Evolutionary conservation across 176 grass and related monocot genomes (phyloP).

Genomic region (Thalia dealbata): DNA sequence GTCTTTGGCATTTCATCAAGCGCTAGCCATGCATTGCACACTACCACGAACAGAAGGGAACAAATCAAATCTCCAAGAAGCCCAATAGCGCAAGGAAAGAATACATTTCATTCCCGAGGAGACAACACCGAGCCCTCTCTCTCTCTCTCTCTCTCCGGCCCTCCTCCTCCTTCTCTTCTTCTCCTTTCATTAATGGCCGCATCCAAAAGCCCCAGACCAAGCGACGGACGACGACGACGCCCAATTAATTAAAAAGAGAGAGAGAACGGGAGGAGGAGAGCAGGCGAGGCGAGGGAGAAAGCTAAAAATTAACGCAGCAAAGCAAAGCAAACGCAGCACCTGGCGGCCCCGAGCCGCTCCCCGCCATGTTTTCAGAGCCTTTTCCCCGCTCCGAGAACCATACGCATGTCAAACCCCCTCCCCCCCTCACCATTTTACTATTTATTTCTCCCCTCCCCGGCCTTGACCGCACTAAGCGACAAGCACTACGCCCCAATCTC

Average conservation of each 20-base stretch:
- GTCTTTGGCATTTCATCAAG: not conserved
- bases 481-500: not conserved
- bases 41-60: conserved; percentile 9
- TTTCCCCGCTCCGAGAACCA: conserved; percentile 36
- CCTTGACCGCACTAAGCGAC: conserved; percentile 5
- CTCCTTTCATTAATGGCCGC: not conserved
- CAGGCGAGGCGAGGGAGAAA: not conserved
- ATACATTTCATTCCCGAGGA: conserved; percentile 71
- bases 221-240: not conserved
- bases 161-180: not conserved
- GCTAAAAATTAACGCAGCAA: not conserved
- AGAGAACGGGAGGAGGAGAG: not conserved
- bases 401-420: conserved; percentile 40
- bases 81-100: conserved; percentile 31
- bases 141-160: too few species aligned
- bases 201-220: not conserved
- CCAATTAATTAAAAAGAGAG: too few species aligned
- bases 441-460: not conserved
- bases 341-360: conserved; percentile 41
- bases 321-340: conserved; percentile 28
- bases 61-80: conserved; percentile 33
- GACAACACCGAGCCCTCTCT: not conserved
- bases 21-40: not conserved
- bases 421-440: conserved; percentile 18
- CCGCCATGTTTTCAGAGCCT: conserved; percentile 53